Evolutionary conservation across 768 basidiomycete species (phyloP), one percentile per base, ranked within the genome.

Genomic region (Pleurotus sapidus): DNA sequence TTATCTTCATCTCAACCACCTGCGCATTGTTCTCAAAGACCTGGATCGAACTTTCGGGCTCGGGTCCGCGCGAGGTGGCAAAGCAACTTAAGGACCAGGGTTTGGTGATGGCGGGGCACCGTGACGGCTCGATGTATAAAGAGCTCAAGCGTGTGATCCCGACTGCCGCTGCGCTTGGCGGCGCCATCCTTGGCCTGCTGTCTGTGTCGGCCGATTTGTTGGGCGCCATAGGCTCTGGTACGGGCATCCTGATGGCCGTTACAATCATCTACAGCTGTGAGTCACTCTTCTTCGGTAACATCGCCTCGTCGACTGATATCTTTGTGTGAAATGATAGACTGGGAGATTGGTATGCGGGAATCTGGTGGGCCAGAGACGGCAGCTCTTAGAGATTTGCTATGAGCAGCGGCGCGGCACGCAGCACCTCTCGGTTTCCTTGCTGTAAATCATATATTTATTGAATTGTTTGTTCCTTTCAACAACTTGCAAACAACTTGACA

Each of bases 1-100:
- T 99, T 70, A 72, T 83, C 5, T 98, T 98, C 77, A 96, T 96
- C 77, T 81, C 95, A 58, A 84, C 89, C 37, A 93, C 95, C 14
- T 98, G 95, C 69, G 96, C 97, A 11, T 79, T 98, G 63, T 98
- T 98, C 80, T 95, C 93, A 68, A 98, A 98, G 83, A 98, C 96
- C 1, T 99, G 97, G 96, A 98, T 99, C 62, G 96, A 98, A 66
- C 93, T 98, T 34, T 98, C 95, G 2, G 96, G 97, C 15, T 91
- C 88, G 56, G 94, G 97, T n/a, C 97, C 96, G 8, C 77, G 96
- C 46, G 96, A 99, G 65, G 87, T 99, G 55, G 97, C 97, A 25
- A 96, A 95, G 73, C 96, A 98, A 69, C 85, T 98, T 67, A 98
- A 98, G 78, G 97, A 98, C 63, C 96, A 98, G 72, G 91, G 53